Evolutionary conservation across 1,284 basidiomycete genomes (phyloP), one percentile per base, ranked within the genome.

Genomic region (Meira miltonrushii): DNA sequence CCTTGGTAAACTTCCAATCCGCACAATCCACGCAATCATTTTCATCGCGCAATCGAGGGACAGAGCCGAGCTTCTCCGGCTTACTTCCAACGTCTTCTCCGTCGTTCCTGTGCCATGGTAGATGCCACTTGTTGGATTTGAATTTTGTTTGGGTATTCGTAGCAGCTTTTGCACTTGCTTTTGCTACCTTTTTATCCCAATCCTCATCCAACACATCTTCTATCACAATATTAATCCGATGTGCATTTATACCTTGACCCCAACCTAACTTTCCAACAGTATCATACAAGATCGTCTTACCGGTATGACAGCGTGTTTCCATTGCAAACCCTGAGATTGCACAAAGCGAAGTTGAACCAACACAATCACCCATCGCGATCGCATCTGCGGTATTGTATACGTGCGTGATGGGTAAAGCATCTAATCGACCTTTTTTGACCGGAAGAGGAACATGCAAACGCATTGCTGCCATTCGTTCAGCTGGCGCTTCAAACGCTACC

Each of bases 401-500:
- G 68, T 91, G 89, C 2, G 86, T 83, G 44, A 84, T 81, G 2
- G 74, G 76, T 46, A 73, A 50, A 13, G 21, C 58, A 19, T 61
- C 17, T 43, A 41, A 61, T 2, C 57, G 39, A n/a, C 52, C 65
- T 15, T 64, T 43, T 38, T 47, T 59, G 0, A 83, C 83, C 11
- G 83, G 83, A 4, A 82, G 68, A 0, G 94, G 95, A 10, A 99
- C 83, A 79, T 98, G 95, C 33, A 99, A 82, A 17, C 94, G 84
- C 46, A 80, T 76, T 0, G 95, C 86, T 0, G 95, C 89, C 77
- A 94, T 83, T 68, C 84, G 85, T 69, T 98, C 95, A 4, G 92
- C 93, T 0, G 93, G 93, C 17, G 91, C 82, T 81, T 97, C 93
- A 72, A 94, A 93, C 0, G 91, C 83, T 23, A 97, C 87, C 6